Evolutionary conservation across 805 yeast genomes (phyloP), one percentile per base, ranked within the genome.

Genomic region (Cyberlindnera mycetangii): DNA sequence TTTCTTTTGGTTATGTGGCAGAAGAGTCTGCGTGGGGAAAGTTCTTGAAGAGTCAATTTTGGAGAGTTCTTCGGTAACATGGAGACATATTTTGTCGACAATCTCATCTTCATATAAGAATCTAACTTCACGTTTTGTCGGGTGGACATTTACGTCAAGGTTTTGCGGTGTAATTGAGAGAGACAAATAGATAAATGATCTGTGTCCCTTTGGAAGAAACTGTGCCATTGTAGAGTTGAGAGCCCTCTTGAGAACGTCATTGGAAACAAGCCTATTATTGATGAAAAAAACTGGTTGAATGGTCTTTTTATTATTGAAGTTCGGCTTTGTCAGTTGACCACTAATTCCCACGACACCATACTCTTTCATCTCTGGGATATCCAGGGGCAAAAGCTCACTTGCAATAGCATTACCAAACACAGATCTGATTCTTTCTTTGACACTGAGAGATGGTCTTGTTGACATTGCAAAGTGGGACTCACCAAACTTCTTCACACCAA

Each of bases 61-160:
- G 2, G 78, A 66, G 22, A 93, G 68, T 2, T 67, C 59, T 4
- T 62, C 67, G 44, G 79, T 82, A 1, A 89, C 58, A 5, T 62
- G 54, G 0, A 64, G 61, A 25, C 83, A 71, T 2, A 90, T 70
- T 28, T 58, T 54, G 32, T 82, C 89, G 10, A 87, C 75, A 17
- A 93, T 89, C 58, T 90, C 97, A 36, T 85, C 93, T 55, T 93
- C 97, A 60, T 80, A 65, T 28, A 93, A 66, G 59, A 93, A 89
- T 34, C 95, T 63, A 2, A 93, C 97, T 56, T 92, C 97, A 47
- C 92, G 74, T 55, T 93, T 93, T 0, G 98, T 92, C 0, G 99
- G 99, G 59, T 93, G 99, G 12, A 93, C 83, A 60, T 93, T 93
- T 14, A 93, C 98, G 61, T 93, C 99, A 7, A 93, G 72, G 48